Evolutionary conservation across 352 stramenopile species (phyloP).

Genomic region (Phytophthora cactorum): DNA sequence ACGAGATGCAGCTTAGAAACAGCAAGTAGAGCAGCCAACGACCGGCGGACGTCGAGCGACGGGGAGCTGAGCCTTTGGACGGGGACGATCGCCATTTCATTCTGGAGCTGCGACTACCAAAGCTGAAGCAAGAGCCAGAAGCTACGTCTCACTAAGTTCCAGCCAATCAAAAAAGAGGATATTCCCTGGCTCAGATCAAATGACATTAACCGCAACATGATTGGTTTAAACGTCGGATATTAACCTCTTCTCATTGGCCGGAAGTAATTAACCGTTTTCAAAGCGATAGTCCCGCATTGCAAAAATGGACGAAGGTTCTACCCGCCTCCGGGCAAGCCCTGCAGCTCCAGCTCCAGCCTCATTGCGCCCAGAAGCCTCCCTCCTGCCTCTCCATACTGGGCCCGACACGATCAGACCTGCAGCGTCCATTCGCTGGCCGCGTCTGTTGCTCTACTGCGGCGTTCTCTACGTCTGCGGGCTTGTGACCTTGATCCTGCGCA

Average conservation of each 20-base stretch:
- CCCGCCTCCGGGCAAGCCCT: slow-evolving; percentile 10
- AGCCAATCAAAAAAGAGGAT: not conserved
- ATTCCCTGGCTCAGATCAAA: not conserved
- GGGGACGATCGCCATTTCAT: slow-evolving; percentile 25
- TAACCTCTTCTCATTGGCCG: too few relatives aligned
- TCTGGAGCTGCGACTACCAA: not conserved
- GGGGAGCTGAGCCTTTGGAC: slow-evolving; percentile 5
- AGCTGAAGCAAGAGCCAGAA: not conserved
- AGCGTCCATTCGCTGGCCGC: slow-evolving; percentile 9
- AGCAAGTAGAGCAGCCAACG: slow-evolving; percentile 22
- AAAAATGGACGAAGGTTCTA: slow-evolving; percentile 15
- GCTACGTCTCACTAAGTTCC: not conserved
- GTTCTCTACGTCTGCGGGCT: slow-evolving; percentile 22
- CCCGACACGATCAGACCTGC: not conserved
- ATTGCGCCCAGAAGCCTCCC: not conserved
- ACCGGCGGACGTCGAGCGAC: slow-evolving; percentile 1
- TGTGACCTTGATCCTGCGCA: slow-evolving; percentile 15
- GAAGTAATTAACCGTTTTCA: not conserved
- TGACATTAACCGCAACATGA: not conserved
- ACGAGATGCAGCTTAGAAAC: slow-evolving; percentile 13
- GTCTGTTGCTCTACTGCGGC: slow-evolving; percentile 18
- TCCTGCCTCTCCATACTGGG: slow-evolving; percentile 11
- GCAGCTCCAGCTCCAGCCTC: not conserved
- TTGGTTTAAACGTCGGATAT: not conserved
- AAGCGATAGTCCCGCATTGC: not conserved